Base-by-base conservation (phyloP, 129 eudicot genomes). In the Erigeron canadensis region DNA sequence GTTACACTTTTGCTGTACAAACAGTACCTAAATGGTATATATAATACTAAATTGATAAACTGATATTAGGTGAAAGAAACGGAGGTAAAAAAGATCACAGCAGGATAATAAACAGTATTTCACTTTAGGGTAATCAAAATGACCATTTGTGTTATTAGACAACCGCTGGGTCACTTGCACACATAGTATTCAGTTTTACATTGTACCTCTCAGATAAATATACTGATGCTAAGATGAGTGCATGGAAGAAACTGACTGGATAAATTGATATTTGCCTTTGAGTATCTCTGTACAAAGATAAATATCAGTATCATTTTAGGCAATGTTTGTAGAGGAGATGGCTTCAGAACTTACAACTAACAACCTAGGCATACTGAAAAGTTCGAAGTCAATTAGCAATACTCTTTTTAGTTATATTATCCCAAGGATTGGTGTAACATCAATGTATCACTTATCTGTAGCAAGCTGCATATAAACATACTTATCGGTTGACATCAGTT, bases 11-110 rank as follows among this genome's bases (percentile, higher is more conserved):
- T 37, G 62, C 11, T 73, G 22, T 16, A 54, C 41, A 16, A 11
- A 38, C 37, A 16, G 48, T 63, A 48, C 40, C 63, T 34, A 47
- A 34, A 46, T 17, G 44, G 60, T 7, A 46, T 17, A 61, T 46
- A 72, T 46, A 70, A 53, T 70, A 57, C 55, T 54, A 22, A 71
- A 70, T 8, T 28, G 64, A 41, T 71, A 23, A 56, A 60, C 61
- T 60, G 44, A 22, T 40, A 40, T 12, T 54, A 55, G 66, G 66
- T 57, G 56, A 56, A 57, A 13, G 39, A 42, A 19, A 41, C 22
- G 64, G 28, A 73, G 17, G 69, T 47, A 39, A 61, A 47, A 15
- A 46, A 61, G 50, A 46, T 72, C 48, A 72, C 45, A 60, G 28
- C 48, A 45, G 28, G 46, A 37, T 22, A 16, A 10, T 57, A 43